phyloP scores from a whole-genome alignment of 305 asterid species.

The Fraxinus dipetala region DNA sequence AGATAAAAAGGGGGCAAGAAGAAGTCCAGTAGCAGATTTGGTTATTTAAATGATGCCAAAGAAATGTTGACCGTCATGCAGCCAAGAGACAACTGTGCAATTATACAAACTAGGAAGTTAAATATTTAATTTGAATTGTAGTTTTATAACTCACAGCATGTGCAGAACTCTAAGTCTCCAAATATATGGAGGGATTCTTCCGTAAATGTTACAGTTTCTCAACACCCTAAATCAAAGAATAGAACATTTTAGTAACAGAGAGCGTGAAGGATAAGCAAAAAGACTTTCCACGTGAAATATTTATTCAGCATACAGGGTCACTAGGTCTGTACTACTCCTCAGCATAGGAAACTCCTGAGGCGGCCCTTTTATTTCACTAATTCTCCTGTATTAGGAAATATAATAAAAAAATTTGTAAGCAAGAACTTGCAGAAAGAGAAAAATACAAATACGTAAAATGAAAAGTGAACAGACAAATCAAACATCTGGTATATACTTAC shows the following conservation, averaged over 20 bases:
- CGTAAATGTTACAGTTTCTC: constrained; percentile 73
- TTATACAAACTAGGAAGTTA: neutral
- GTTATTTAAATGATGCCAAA: neutral
- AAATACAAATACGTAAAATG: constrained; percentile 1
- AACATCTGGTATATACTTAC: constrained; percentile 49
- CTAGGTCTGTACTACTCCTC: constrained; percentile 52
- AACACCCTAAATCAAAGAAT: constrained; percentile 55
- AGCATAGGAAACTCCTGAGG: constrained; percentile 64
- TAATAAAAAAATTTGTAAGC: constrained; percentile 15
- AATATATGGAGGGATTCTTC: constrained; percentile 68
- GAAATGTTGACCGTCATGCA: neutral
- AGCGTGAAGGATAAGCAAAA: constrained; percentile 12
- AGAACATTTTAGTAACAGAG: constrained; percentile 20
- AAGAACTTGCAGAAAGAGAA: neutral
- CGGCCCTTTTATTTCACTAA: constrained; percentile 70
- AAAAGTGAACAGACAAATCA: neutral
- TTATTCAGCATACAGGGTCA: constrained; percentile 52
- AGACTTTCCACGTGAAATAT: constrained; percentile 11
- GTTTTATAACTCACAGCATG: constrained; percentile 58
- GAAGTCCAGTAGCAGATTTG: neutral
- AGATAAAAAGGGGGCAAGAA: neutral
- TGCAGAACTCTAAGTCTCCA: constrained; percentile 57
- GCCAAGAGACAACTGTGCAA: constrained; percentile 12
- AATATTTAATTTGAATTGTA: constrained; percentile 4
- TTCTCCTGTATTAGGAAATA: constrained; percentile 57